A percentile compares a stretch with the other conserved stretches of the same genome.
phyloP scores from a whole-genome alignment of 2,329 filamentous ascomycete species.

The Colletotrichum horii region DNA sequence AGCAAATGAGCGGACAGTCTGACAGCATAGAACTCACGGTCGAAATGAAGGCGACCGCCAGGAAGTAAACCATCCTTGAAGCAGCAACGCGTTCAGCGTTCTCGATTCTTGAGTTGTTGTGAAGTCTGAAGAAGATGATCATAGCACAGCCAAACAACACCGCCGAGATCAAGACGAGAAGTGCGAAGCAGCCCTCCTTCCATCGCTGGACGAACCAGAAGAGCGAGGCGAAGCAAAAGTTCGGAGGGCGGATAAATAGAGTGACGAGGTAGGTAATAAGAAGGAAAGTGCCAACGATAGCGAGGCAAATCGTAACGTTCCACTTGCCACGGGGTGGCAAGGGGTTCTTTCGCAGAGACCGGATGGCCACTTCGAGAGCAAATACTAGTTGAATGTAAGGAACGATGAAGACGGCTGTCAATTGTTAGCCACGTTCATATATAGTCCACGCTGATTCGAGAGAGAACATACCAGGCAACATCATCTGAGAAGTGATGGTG shows the following conservation, averaged over 20 bases:
- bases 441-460: not conserved
- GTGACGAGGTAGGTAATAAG: constrained; percentile 65
- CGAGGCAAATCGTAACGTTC: constrained; percentile 63
- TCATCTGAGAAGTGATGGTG: constrained; percentile 57
- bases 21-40: constrained; percentile 50
- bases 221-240: constrained; percentile 70
- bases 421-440: constrained; percentile 26
- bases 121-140: constrained; percentile 62
- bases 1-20: constrained; percentile 22
- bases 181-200: constrained; percentile 59
- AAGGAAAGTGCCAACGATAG: constrained; percentile 52
- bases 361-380: constrained; percentile 63
- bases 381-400: constrained; percentile 72
- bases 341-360: constrained; percentile 58
- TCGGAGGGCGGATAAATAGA: constrained; percentile 56
- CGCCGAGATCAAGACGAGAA: constrained; percentile 56
- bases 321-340: constrained; percentile 66
- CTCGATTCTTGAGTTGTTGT: constrained; percentile 58
- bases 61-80: constrained; percentile 73
- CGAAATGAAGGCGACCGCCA: constrained; percentile 60
- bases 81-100: constrained; percentile 66
- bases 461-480: constrained; percentile 60
- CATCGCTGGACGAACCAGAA: constrained; percentile 71
- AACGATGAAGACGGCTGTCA: constrained; percentile 67
- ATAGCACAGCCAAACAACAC: constrained; percentile 55